Evolutionary conservation across 495 filamentous ascomycete species (phyloP).

Genomic region (Hyaloscypha finlandica): DNA sequence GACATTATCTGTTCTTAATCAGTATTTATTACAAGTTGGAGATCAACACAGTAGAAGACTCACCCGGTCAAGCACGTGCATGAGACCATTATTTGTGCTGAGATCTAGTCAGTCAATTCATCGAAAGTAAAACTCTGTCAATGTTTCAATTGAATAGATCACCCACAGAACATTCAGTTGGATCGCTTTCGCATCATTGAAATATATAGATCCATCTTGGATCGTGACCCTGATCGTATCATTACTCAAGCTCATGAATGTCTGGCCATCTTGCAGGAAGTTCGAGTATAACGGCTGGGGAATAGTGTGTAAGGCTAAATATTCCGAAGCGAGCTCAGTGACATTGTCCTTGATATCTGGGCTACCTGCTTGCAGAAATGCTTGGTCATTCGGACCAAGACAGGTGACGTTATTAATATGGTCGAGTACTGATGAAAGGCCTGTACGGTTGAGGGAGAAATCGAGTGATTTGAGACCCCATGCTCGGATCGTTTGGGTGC

Average conservation of each 20-base stretch:
- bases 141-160: not conserved
- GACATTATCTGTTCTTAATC: conserved; percentile 2
- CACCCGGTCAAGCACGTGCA: conserved; percentile 39
- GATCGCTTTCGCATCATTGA: conserved; percentile 40
- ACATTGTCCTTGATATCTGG: conserved; percentile 31
- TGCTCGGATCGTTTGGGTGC: conserved; percentile 32
- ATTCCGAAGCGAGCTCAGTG: conserved; percentile 17
- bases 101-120: conserved; percentile 5
- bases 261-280: conserved; percentile 32
- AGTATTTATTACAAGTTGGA: not conserved
- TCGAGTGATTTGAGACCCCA: conserved; percentile 28
- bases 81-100: conserved; percentile 39
- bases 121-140: not conserved
- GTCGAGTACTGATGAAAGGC: conserved; percentile 30
- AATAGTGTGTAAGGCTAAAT: conserved; percentile 35
- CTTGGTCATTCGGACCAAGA: conserved; percentile 35
- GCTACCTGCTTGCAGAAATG: conserved; percentile 33
- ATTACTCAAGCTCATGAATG: conserved; percentile 27
- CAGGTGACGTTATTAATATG: conserved; percentile 35
- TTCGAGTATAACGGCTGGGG: conserved; percentile 32
- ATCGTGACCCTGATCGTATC: conserved; percentile 32
- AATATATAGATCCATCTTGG: conserved; percentile 30
- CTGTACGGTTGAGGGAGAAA: conserved; percentile 30
- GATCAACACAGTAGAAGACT: not conserved
- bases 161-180: conserved; percentile 36